These are phyloP conservation scores for Aurantiochytrium sp. DNA, from an alignment of 108 stramenopile genomes.

Conservation along the genomic window DNA sequence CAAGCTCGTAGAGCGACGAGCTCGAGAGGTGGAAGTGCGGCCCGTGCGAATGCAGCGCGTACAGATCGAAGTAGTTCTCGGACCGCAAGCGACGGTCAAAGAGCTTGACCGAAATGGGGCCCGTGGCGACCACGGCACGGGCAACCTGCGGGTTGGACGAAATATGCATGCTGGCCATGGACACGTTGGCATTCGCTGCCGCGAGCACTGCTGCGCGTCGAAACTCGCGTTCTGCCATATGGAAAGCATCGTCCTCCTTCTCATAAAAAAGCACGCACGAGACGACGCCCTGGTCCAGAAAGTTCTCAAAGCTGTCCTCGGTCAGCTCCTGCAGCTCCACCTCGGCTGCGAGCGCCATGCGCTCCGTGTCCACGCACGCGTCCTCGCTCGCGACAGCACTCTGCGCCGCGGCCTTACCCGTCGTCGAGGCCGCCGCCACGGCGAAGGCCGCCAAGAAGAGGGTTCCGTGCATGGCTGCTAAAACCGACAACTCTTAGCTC, in stretches of 20 bases:
- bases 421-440: not conserved
- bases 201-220: not conserved
- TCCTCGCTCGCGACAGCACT: not conserved
- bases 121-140: not conserved
- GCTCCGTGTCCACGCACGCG: not conserved
- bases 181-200: not conserved
- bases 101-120: not conserved
- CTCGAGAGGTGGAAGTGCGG: not conserved
- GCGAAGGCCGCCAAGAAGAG: too few species aligned
- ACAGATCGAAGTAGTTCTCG: not conserved
- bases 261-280: not conserved
- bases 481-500: too few species aligned
- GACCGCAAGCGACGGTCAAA: not conserved
- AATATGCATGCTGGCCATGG: not conserved
- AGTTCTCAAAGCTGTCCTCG: not conserved
- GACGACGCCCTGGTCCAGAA: not conserved
- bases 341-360: not conserved
- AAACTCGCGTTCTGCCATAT: not conserved
- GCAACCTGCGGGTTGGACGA: not conserved
- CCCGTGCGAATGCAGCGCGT: not conserved
- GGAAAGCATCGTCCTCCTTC: not conserved
- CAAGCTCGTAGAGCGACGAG: not conserved
- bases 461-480: too few species aligned
- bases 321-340: not conserved
- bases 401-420: not conserved